Percentiles rank a stretch among this genome's conserved stretches.
phyloP scores from a whole-genome alignment of 2,329 filamentous ascomycete genomes.

The Mycocentrospora acerina region DNA sequence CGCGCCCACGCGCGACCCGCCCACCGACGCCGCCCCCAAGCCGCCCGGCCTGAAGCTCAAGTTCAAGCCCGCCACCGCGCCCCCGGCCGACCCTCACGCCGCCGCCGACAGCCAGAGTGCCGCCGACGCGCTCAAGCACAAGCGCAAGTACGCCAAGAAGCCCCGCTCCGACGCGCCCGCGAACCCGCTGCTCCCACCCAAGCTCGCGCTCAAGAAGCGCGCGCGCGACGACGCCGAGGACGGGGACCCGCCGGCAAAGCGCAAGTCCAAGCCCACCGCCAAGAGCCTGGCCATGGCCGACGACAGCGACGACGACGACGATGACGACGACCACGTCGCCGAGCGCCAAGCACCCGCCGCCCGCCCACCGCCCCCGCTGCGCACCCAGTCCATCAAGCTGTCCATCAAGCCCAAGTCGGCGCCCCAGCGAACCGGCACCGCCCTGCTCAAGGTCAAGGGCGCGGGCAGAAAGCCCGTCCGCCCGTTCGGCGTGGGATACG shows the following conservation, averaged over 20 bases:
- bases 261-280: constrained; percentile 37
- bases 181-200: constrained; percentile 22
- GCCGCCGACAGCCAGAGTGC: constrained; percentile 25
- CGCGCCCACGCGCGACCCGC: constrained; percentile 13
- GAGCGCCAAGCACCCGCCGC: constrained; percentile 6
- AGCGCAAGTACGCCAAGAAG: constrained; percentile 49
- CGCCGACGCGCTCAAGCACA: constrained; percentile 41
- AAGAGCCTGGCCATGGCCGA: constrained; percentile 32
- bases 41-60: constrained; percentile 32
- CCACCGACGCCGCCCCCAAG: constrained; percentile 2
- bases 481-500: constrained; percentile 84
- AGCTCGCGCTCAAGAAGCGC: constrained; percentile 37
- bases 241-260: constrained; percentile 31
- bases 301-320: constrained; percentile 30
- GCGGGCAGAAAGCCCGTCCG: constrained; percentile 43
- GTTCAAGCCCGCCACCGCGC: constrained; percentile 22
- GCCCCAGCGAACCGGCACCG: constrained; percentile 20
- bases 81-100: constrained; percentile 15
- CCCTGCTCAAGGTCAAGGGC: constrained; percentile 39
- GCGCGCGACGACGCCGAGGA: constrained; percentile 40
- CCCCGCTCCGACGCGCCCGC: constrained; percentile 35
- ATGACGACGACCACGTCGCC: constrained; percentile 8
- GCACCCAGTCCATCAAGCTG: constrained; percentile 32
- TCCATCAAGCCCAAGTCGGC: constrained; percentile 35
- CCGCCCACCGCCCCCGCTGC: constrained; percentile 12